Conservation (phyloP, 352 stramenopile species). For the Pythium folliculosum region DNA sequence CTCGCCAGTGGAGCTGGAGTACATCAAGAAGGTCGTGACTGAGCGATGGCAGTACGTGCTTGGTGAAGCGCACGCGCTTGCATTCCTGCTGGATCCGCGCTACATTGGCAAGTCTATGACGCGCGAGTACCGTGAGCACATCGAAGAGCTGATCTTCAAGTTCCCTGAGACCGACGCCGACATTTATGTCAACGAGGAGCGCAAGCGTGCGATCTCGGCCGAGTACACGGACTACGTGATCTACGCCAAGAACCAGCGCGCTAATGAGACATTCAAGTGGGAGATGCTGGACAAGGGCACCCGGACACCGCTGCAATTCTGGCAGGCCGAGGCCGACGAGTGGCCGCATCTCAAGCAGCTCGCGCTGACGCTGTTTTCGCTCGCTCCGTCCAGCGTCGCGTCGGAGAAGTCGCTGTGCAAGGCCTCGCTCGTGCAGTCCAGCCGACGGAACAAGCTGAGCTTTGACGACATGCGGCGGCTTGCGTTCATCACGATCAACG, state of each 20-base stretch:
- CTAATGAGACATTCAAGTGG: slow-evolving; percentile 83
- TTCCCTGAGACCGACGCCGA: slow-evolving; percentile 73
- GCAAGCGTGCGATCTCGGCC: slow-evolving; percentile 62
- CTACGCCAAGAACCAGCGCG: slow-evolving; percentile 81
- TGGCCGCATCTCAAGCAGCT: slow-evolving; percentile 80
- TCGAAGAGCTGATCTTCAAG: slow-evolving; percentile 83
- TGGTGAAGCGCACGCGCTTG: slow-evolving; percentile 70
- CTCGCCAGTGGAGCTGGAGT: slow-evolving; percentile 66
- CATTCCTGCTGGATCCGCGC: slow-evolving; percentile 72
- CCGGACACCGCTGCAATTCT: slow-evolving; percentile 78
- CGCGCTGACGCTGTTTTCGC: slow-evolving; percentile 74
- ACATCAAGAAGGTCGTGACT: slow-evolving; percentile 83
- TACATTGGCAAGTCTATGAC: slow-evolving; percentile 87
- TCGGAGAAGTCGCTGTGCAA: slow-evolving; percentile 78
- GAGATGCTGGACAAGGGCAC: slow-evolving; percentile 85
- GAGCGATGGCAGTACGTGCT: slow-evolving; percentile 77
- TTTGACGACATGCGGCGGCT: slow-evolving; percentile 75
- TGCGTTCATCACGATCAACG: slow-evolving; percentile 84
- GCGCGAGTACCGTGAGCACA: slow-evolving; percentile 79
- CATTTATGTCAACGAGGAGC: slow-evolving; percentile 65
- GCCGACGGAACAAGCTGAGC: slow-evolving; percentile 69
- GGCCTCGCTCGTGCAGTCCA: slow-evolving; percentile 59
- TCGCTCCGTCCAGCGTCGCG: slow-evolving; percentile 70
- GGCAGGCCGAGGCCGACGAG: slow-evolving; percentile 72
- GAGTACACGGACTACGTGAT: slow-evolving; percentile 84